phyloP scores from a whole-genome alignment of 768 basidiomycete genomes.

The Suillus subalutaceus region DNA sequence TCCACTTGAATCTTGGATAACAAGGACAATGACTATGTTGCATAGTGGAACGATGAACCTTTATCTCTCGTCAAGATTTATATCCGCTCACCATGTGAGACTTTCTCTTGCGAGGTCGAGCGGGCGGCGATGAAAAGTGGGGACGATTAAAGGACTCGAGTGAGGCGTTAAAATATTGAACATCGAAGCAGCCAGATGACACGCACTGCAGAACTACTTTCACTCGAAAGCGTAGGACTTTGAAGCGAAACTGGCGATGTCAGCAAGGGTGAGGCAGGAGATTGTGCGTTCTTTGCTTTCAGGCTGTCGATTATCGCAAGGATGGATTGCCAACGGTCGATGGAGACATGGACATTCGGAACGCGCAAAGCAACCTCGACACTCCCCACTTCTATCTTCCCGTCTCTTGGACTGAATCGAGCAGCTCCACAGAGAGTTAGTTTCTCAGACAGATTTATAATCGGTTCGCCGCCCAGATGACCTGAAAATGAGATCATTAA shows the following conservation, averaged over 20 bases:
- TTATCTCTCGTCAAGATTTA: background rate
- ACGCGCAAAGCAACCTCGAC: slow-evolving; percentile 32
- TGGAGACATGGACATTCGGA: slow-evolving; percentile 3
- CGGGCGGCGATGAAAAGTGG: slow-evolving; percentile 16
- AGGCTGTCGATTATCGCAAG: background rate
- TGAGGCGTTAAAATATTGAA: slow-evolving; percentile 4
- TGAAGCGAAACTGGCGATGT: background rate
- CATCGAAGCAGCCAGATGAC: background rate
- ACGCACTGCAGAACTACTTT: slow-evolving; percentile 4
- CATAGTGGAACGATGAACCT: background rate
- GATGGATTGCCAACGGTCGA: slow-evolving; percentile 8
- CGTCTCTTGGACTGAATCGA: slow-evolving; percentile 60
- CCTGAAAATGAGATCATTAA: slow-evolving; percentile 9
- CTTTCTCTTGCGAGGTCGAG: slow-evolving; percentile 22
- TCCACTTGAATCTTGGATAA: slow-evolving; percentile 47
- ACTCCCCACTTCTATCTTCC: slow-evolving; percentile 55
- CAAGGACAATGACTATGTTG: slow-evolving; percentile 46
- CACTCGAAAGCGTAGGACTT: background rate
- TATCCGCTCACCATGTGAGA: slow-evolving; percentile 19
- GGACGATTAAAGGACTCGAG: slow-evolving; percentile 24
- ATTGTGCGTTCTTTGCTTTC: background rate
- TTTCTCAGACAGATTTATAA: slow-evolving; percentile 49
- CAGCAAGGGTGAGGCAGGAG: background rate
- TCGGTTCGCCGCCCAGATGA: slow-evolving; percentile 33
- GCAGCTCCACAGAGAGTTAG: slow-evolving; percentile 51